phyloP scores from a whole-genome alignment of 169 alveolate genomes.

The Eimeria necatrix region DNA sequence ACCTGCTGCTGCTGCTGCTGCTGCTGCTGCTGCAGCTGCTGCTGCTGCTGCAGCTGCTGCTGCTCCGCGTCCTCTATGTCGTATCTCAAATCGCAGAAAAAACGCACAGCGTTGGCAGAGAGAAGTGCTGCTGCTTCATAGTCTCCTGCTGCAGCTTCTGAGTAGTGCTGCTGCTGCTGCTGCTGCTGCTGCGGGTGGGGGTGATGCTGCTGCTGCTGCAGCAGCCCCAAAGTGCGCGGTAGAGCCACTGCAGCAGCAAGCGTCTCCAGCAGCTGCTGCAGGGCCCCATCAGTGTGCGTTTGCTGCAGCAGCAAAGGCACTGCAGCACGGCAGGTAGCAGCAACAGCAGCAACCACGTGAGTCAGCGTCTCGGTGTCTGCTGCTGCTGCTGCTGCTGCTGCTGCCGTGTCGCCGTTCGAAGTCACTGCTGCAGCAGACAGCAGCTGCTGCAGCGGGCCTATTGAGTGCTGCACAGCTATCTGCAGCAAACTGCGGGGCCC shows the following conservation, averaged over 20 bases:
- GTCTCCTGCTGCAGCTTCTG: neutral
- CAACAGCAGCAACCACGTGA: neutral
- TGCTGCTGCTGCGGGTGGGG: neutral
- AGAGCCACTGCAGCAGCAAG: neutral
- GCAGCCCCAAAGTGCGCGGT: neutral
- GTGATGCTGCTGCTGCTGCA: neutral
- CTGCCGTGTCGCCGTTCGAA: neutral
- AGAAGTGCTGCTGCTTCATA: neutral
- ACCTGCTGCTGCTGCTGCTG: neutral
- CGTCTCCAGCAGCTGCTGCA: constrained; percentile 10
- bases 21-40: neutral
- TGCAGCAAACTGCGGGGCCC: neutral
- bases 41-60: neutral
- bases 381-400: neutral
- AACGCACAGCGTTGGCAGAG: neutral
- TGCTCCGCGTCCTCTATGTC: neutral
- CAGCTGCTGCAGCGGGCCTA: neutral
- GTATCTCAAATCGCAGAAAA: neutral
- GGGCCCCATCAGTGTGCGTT: neutral
- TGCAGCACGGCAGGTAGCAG: neutral
- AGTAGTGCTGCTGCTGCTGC: neutral
- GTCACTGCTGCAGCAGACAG: neutral
- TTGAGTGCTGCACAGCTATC: neutral
- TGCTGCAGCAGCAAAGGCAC: neutral
- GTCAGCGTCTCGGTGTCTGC: neutral